These are phyloP conservation scores for Chionographis japonica DNA, from an alignment of 106 monocot species.

Conservation along the genomic window DNA sequence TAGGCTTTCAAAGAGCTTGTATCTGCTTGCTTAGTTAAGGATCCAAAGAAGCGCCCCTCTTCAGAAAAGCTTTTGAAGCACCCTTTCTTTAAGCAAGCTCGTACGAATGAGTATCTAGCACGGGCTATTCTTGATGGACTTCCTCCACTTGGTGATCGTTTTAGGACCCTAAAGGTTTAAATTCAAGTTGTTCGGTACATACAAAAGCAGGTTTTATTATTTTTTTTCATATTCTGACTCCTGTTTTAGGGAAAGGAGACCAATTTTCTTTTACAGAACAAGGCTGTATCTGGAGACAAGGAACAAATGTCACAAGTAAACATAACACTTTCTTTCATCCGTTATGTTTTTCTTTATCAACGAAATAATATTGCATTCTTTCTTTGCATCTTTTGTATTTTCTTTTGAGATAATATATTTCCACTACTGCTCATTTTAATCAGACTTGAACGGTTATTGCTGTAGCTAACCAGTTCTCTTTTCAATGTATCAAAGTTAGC, in stretches of 20 bases:
- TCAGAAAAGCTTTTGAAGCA: slow-evolving; percentile 97
- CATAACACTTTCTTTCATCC: background rate
- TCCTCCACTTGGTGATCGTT: slow-evolving; percentile 82
- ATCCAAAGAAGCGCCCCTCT: slow-evolving; percentile 87
- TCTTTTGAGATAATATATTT: too few relatives aligned
- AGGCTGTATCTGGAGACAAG: slow-evolving; percentile 40
- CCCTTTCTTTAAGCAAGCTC: slow-evolving; percentile 75
- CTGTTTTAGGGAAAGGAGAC: slow-evolving; percentile 63
- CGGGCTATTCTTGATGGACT: slow-evolving; percentile 71
- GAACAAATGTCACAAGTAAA: slow-evolving; percentile 81
- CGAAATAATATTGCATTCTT: background rate
- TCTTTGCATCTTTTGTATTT: background rate
- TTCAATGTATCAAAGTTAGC: too few relatives aligned
- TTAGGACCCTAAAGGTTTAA: slow-evolving; percentile 70
- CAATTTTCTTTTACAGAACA: slow-evolving; percentile 58
- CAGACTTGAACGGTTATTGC: too few relatives aligned
- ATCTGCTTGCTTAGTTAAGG: slow-evolving; percentile 87
- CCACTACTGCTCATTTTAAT: too few relatives aligned
- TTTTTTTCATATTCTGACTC: slow-evolving; percentile 4
- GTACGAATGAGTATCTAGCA: slow-evolving; percentile 64
- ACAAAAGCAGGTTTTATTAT: background rate
- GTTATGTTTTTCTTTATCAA: background rate
- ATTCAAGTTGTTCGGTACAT: slow-evolving; percentile 1
- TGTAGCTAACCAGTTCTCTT: too few relatives aligned
- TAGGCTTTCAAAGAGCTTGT: slow-evolving; percentile 91